Evolutionary conservation across 164 flowering plant species (phyloP).

Genomic region (Pachysandra terminalis): DNA sequence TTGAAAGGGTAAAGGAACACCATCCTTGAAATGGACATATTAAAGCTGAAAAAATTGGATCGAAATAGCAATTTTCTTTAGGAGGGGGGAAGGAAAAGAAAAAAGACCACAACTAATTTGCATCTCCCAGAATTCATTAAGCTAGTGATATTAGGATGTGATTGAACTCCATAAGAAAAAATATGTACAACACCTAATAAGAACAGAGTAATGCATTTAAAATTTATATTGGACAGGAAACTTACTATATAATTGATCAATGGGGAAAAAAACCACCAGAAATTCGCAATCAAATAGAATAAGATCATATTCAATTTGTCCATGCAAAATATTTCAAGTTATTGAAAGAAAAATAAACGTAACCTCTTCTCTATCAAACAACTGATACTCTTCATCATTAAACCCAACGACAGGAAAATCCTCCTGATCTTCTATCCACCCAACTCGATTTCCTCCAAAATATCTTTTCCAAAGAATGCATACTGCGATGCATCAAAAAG

Average conservation of each 20-base stretch:
- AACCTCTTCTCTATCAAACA: constrained; percentile 54
- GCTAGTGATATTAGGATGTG: too few species aligned
- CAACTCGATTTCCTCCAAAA: constrained; percentile 56
- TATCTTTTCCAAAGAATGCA: constrained; percentile 66
- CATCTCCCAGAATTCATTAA: too few species aligned
- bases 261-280: background rate
- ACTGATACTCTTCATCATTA: constrained; percentile 43
- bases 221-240: too few species aligned
- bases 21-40: background rate
- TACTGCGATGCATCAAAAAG: constrained; percentile 80
- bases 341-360: background rate
- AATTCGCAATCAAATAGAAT: background rate
- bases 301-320: background rate
- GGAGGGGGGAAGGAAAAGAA: background rate
- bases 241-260: background rate
- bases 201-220: too few species aligned
- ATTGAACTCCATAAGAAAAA: too few species aligned
- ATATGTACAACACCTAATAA: too few species aligned
- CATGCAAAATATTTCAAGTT: background rate
- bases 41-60: background rate
- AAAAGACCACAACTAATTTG: background rate
- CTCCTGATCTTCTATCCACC: constrained; percentile 63
- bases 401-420: constrained; percentile 26
- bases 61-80: background rate
- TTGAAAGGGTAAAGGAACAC: background rate